Percentiles rank a stretch among this genome's conserved stretches.
These are phyloP conservation scores for Pyrenophora teres DNA, from an alignment of 2,329 filamentous ascomycete species.

Conservation along the genomic window DNA sequence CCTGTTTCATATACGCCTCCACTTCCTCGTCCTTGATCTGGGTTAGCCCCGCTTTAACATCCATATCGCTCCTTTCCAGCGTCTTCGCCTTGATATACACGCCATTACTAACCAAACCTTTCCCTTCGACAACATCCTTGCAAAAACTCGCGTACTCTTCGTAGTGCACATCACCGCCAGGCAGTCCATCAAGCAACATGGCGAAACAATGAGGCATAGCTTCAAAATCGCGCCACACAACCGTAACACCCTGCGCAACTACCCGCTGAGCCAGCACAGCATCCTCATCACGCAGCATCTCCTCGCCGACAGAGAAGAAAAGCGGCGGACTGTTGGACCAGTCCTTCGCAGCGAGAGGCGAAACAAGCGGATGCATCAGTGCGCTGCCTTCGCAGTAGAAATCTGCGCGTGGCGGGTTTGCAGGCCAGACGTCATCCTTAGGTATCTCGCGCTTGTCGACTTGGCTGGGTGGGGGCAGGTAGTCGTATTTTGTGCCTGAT, in stretches of 20 bases:
- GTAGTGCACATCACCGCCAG: constrained; percentile 41
- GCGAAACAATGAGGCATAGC: constrained; percentile 77
- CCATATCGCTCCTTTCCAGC: constrained; percentile 29
- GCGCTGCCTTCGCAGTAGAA: constrained; percentile 53
- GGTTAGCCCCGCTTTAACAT: constrained; percentile 32
- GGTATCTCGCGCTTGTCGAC: constrained; percentile 48
- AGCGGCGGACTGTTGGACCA: constrained; percentile 70
- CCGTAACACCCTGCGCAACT: constrained; percentile 60
- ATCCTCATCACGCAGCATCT: constrained; percentile 72
- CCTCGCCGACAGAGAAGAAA: constrained; percentile 71
- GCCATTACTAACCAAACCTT: constrained; percentile 28
- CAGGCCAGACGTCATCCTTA: constrained; percentile 57
- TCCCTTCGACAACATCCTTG: constrained; percentile 32
- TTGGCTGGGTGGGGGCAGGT: constrained; percentile 58
- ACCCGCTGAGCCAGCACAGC: constrained; percentile 64
- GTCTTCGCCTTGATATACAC: constrained; percentile 39
- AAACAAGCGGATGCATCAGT: constrained; percentile 68
- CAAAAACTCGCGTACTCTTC: constrained; percentile 45
- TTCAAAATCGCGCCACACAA: constrained; percentile 74
- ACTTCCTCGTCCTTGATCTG: constrained; percentile 41
- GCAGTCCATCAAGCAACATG: constrained; percentile 48
- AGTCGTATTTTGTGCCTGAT: constrained; percentile 63
- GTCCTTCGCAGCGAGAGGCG: constrained; percentile 60
- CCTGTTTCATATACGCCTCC: constrained; percentile 34
- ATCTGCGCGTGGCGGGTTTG: constrained; percentile 52